Evolutionary conservation across 208 protist genomes (phyloP), one percentile per base, ranked within the genome.

Genomic region (Trypanosoma scelopori): DNA sequence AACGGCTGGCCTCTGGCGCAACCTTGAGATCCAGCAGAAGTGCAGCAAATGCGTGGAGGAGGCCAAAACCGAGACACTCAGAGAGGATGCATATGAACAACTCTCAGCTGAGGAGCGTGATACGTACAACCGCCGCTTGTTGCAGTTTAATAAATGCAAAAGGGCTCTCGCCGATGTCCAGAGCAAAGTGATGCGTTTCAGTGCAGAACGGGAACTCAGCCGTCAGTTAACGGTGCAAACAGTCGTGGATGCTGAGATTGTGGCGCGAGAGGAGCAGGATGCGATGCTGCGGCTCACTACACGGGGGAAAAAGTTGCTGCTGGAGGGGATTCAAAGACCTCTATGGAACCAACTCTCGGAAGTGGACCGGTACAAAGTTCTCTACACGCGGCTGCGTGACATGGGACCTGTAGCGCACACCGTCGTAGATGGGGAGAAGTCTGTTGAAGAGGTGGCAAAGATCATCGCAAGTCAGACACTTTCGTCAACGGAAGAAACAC

Each of bases 81-180:
- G 66, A 6, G 93, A 97, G 64, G 82, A 71, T 9, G 83, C 72
- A 15, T 97, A 90, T 72, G 93, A 92, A 59, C 55, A 61, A 27
- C 56, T 94, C 7, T 49, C 23, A 28, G 65, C 57, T 18, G 71
- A 59, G 28, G 81, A 82, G 18, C 86, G 82, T 0, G 78, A 88
- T 15, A 64, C 67, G 11, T 93, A 94, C 78, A 93, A 95, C 65
- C 46, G 50, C 7, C 78, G 76, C 11, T 77, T 95, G 16, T 81
- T 93, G 69, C 76, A 90, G 52, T 87, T 81, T 61, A 94, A 92
- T 52, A 82, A 92, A 62, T 92, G 86, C 65, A 83, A 84, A 37
- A 72, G 77, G 37, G 80, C 82, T 27, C 56, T 93, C 47, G 65
- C 75, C 12, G 71, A 63, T 13, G 78, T 71, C 43, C 69, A 55